Evolutionary conservation across 345 rosid genomes (phyloP).

Genomic region (Xanthoceras sorbifolium): DNA sequence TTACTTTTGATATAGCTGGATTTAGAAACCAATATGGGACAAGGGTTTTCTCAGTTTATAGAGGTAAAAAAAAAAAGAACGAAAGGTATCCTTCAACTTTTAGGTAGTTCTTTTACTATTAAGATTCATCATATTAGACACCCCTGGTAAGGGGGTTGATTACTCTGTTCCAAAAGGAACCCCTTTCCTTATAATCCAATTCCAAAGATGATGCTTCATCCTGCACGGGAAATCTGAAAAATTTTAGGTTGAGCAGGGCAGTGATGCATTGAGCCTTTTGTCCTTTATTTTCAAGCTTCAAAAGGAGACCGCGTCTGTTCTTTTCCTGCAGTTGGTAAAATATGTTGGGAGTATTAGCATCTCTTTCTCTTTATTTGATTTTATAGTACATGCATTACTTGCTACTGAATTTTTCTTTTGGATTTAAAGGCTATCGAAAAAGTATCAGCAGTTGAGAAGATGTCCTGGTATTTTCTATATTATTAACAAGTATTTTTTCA

Average conservation of each 20-base stretch:
- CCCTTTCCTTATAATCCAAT: constrained; percentile 36
- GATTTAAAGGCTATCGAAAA: constrained; percentile 77
- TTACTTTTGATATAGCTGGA: constrained; percentile 28
- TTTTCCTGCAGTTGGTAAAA: constrained; percentile 60
- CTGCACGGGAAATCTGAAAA: constrained; percentile 50
- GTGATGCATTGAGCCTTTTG: constrained; percentile 48
- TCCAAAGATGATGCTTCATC: constrained; percentile 54
- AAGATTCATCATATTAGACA: constrained; percentile 33
- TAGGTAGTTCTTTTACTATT: constrained; percentile 41
- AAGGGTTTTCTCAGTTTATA: constrained; percentile 23
- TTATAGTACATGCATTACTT: constrained; percentile 45
- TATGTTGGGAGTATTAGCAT: constrained; percentile 62
- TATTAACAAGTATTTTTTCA: constrained; percentile 36
- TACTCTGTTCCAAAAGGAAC: constrained; percentile 27
- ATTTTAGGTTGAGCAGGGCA: constrained; percentile 53
- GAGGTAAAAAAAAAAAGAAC: constrained; percentile 5
- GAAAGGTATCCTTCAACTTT: constrained; percentile 22
- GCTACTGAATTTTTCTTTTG: constrained; percentile 63
- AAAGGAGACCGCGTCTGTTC: constrained; percentile 54
- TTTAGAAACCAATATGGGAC: constrained; percentile 33
- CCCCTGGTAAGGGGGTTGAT: constrained; percentile 55
- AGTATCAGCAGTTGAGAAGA: constrained; percentile 76
- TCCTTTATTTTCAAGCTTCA: constrained; percentile 53
- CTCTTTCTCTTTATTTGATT: constrained; percentile 55
- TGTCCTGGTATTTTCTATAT: constrained; percentile 69